Evolutionary conservation across 2,329 filamentous ascomycete species (phyloP), one percentile per base, ranked within the genome.

Genomic region (Epichloe bromicola): DNA sequence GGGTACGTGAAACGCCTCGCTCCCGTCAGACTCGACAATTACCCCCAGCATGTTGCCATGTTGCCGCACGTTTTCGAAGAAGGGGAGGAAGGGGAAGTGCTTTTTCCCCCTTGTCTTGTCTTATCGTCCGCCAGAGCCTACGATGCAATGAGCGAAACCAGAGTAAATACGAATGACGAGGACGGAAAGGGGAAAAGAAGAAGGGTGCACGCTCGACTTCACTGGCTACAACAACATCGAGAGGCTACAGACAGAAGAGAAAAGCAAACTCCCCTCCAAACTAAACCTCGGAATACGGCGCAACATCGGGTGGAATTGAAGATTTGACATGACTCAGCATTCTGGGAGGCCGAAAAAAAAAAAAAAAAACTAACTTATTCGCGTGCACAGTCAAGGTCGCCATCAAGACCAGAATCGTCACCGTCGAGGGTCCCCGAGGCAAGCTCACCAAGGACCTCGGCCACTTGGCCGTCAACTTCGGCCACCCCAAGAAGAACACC

Each of bases 401-500:
- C 76, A 98, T 98, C 81, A 95, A 95, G 82, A 93, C 91, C 69
- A 83, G 93, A 73, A 78, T 88, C 70, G 87, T 98, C 73, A 95
- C 88, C 69, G 93, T 98, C 71, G 91, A 95, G 80, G 93, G 93
- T 71, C 88, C 91, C 72, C 84, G 89, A 79, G 90, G 93, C 76
- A 96, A 95, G 81, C 87, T 98, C 70, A 77, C 79, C 67, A 98
- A 97, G 86, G 86, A 96, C 74, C 86, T 98, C 64, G 88, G 85
- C 74, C 93, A 98, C 76, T 76, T 98, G 69, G 85, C 91, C 63
- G 91, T 98, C 75, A 93, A 85, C 79, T 98, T 98, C 83, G 83
- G 85, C 63, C 79, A 85, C 72, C 86, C 88, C 67, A 80, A 84
- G 78, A 85, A 86, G 78, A 80, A 86, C 74, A 69, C 86, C 65